These are phyloP conservation scores for Mycena olivaceomarginata DNA, from an alignment of 768 basidiomycete species.

Conservation along the genomic window DNA sequence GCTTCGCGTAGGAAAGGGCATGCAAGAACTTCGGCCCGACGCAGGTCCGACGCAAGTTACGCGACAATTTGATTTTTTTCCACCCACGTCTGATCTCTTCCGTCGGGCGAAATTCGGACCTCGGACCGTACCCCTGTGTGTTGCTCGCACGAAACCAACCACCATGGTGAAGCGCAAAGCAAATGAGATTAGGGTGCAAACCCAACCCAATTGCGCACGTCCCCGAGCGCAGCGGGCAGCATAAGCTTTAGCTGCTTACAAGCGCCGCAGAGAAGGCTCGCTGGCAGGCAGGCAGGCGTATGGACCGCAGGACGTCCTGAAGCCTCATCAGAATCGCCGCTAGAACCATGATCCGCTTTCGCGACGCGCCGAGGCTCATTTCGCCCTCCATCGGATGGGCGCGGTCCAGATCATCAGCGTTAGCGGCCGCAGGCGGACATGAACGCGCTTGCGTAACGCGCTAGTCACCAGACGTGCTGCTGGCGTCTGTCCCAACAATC, in stretches of 20 bases:
- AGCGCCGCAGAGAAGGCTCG: conserved; percentile 1
- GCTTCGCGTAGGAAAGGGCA: conserved; percentile 24
- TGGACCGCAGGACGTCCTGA: neutral
- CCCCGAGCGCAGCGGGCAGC: conserved; percentile 10
- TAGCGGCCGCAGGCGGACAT: conserved; percentile 7
- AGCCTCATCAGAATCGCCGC: neutral
- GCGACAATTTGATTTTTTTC: conserved; percentile 12
- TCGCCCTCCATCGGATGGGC: neutral
- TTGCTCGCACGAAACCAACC: neutral
- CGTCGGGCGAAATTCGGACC: neutral
- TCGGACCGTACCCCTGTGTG: conserved; percentile 3
- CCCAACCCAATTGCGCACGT: neutral
- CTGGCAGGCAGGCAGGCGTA: too few relatives aligned
- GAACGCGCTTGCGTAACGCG: conserved; percentile 15
- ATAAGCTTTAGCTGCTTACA: conserved; percentile 9
- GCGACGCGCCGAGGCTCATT: neutral
- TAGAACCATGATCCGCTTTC: conserved; percentile 4
- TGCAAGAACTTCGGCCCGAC: conserved; percentile 21
- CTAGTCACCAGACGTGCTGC: neutral
- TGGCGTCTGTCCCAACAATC: neutral
- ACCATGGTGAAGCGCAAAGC: neutral
- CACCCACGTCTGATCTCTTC: conserved; percentile 9
- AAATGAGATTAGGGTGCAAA: conserved; percentile 5
- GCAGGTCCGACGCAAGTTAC: conserved; percentile 8
- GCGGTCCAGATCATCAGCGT: neutral